phyloP scores from a whole-genome alignment of 73 alveolate genomes.

The Blepharisma japonicum region DNA sequence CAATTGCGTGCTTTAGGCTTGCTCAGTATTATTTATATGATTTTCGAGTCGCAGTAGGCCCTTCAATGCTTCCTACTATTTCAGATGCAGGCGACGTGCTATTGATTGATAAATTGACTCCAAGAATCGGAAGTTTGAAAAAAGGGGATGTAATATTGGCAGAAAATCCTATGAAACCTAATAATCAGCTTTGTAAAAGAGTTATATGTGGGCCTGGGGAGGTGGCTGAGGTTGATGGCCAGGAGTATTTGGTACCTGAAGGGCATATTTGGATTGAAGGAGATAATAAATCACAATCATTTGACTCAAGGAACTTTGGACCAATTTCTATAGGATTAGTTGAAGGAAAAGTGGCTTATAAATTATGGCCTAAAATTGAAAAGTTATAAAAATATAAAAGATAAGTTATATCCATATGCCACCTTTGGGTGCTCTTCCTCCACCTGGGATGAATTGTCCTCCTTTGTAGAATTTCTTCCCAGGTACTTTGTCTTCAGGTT shows the following conservation, averaged over 20 bases:
- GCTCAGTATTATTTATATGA: constrained; percentile 40
- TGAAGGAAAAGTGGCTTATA: constrained; percentile 38
- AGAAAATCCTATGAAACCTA: constrained; percentile 26
- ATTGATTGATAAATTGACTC: constrained; percentile 11
- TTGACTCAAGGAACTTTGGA: constrained; percentile 50
- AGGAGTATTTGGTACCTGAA: constrained; percentile 37
- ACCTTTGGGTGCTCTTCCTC: too few species aligned
- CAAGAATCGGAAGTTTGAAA: not conserved
- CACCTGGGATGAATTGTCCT: too few species aligned
- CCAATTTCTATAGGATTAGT: constrained; percentile 46
- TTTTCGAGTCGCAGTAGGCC: constrained; percentile 49
- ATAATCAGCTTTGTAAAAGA: constrained; percentile 21
- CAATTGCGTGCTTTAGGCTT: not conserved
- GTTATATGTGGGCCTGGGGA: constrained; percentile 20
- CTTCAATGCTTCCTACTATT: constrained; percentile 45
- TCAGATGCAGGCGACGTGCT: constrained; percentile 20
- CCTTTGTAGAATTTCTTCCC: too few species aligned
- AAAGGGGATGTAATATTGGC: not conserved
- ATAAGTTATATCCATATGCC: too few species aligned
- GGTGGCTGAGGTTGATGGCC: constrained; percentile 1
- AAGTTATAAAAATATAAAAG: not conserved
- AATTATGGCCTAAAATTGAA: constrained; percentile 42
- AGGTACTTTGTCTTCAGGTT: too few species aligned
- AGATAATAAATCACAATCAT: constrained; percentile 44
- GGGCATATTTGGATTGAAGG: constrained; percentile 62